phyloP scores from a whole-genome alignment of 768 basidiomycete species.

The Heimioporus sp. region DNA sequence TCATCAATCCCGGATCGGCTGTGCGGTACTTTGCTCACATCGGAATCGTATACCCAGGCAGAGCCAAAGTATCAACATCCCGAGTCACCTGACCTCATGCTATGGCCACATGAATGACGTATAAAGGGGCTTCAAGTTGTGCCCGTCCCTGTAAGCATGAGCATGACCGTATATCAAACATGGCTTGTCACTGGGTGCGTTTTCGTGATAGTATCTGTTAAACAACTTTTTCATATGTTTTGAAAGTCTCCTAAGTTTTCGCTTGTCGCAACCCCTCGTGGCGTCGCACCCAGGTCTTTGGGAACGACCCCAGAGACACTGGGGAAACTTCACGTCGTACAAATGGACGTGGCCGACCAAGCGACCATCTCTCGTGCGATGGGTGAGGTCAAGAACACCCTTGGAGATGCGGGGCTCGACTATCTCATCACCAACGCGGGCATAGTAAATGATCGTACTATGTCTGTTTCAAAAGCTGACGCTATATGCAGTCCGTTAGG shows the following conservation, averaged over 20 bases:
- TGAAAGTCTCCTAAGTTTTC: too few relatives aligned
- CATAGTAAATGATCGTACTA: constrained; percentile 23
- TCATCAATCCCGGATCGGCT: too few relatives aligned
- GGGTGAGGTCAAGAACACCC: constrained; percentile 18
- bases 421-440: constrained; percentile 42
- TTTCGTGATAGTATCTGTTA: background rate
- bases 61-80: too few relatives aligned
- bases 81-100: too few relatives aligned
- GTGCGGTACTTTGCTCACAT: too few relatives aligned
- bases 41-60: too few relatives aligned
- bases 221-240: too few relatives aligned
- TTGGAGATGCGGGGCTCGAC: constrained; percentile 29
- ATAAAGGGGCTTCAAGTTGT: too few relatives aligned
- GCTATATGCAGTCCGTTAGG: constrained; percentile 12
- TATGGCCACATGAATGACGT: too few relatives aligned
- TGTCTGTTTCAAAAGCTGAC: background rate
- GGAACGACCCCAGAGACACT: background rate
- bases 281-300: background rate
- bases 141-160: background rate
- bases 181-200: constrained; percentile 13
- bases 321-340: constrained; percentile 27
- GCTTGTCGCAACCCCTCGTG: constrained; percentile 1
- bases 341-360: constrained; percentile 32
- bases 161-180: background rate
- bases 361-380: constrained; percentile 23